A percentile compares a stretch with the other conserved stretches of the same genome.
Evolutionary conservation across 805 yeast species (phyloP).

Genomic region (Wickerhamiella nectarea): DNA sequence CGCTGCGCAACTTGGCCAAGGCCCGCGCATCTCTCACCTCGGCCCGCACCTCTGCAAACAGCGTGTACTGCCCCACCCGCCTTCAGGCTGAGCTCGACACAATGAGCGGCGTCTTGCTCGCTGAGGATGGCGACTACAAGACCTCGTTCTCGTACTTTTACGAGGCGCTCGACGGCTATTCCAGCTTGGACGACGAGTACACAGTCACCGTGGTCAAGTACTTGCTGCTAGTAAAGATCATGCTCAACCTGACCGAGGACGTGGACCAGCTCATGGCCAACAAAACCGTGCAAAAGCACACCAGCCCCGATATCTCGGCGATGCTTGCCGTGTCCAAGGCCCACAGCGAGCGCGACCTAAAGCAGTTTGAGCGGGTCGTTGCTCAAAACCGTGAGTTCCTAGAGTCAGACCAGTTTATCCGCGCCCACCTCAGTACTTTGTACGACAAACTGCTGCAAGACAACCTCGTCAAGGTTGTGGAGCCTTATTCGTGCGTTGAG

Average conservation of each 20-base stretch:
- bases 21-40: conserved; percentile 85
- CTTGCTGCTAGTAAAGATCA: conserved; percentile 83
- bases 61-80: conserved; percentile 88
- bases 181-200: conserved; percentile 38
- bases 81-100: conserved; percentile 89
- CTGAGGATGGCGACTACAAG: conserved; percentile 92
- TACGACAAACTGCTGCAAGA: conserved; percentile 90
- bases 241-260: conserved; percentile 79
- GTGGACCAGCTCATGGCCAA: conserved; percentile 63
- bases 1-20: conserved; percentile 80
- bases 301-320: conserved; percentile 81
- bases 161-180: conserved; percentile 87
- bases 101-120: conserved; percentile 89
- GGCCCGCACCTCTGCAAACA: conserved; percentile 94
- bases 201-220: conserved; percentile 76
- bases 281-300: conserved; percentile 59
- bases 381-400: conserved; percentile 54
- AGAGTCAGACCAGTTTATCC: conserved; percentile 73
- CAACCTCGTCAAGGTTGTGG: conserved; percentile 84
- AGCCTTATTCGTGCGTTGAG: conserved; percentile 94
- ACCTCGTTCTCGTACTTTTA: conserved; percentile 92
- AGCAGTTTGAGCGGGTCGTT: conserved; percentile 80
- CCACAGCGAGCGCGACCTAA: conserved; percentile 74
- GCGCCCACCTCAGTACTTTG: conserved; percentile 81
- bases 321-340: conserved; percentile 90